Percentiles rank a stretch among this genome's conserved stretches.
Evolutionary conservation across 345 rosid species (phyloP).

Genomic region (Brassica nigra): DNA sequence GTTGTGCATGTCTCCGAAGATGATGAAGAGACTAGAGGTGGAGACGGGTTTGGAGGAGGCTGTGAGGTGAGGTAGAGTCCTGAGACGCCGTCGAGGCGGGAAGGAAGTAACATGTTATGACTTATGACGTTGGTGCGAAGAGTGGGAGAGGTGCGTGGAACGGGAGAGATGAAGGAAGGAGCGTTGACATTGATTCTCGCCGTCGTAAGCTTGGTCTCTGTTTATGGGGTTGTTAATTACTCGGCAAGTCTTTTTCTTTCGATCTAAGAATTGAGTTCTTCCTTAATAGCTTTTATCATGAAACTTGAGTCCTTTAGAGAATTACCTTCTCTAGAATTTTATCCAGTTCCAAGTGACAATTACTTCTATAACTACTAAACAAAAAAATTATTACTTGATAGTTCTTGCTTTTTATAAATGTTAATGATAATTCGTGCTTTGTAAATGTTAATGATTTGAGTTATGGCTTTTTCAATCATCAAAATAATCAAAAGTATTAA

Average conservation of each 20-base stretch:
- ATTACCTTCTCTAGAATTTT: slow-evolving; percentile 64
- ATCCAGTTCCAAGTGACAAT: slow-evolving; percentile 57
- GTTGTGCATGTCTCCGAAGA: slow-evolving; percentile 63
- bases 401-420: not conserved
- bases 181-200: not conserved
- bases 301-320: slow-evolving; percentile 74
- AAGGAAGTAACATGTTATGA: slow-evolving; percentile 50
- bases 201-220: too few relatives aligned
- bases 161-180: slow-evolving; percentile 34
- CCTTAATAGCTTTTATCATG: slow-evolving; percentile 66
- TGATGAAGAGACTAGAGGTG: slow-evolving; percentile 66
- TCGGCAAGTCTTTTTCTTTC: too few relatives aligned
- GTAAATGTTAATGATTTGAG: not conserved
- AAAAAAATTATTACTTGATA: not conserved
- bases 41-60: slow-evolving; percentile 55
- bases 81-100: too few relatives aligned
- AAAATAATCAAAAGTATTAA: too few relatives aligned
- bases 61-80: too few relatives aligned
- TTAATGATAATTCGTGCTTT: not conserved
- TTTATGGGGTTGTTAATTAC: too few relatives aligned
- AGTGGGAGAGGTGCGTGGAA: slow-evolving; percentile 10
- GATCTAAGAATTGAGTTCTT: slow-evolving; percentile 1
- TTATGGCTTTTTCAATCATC: too few relatives aligned
- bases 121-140: slow-evolving; percentile 50
- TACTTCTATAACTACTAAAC: slow-evolving; percentile 50